A percentile compares a stretch with the other conserved stretches of the same genome.
These are phyloP conservation scores for Plasmodium berghei DNA, from an alignment of 169 alveolate species.

Conservation along the genomic window DNA sequence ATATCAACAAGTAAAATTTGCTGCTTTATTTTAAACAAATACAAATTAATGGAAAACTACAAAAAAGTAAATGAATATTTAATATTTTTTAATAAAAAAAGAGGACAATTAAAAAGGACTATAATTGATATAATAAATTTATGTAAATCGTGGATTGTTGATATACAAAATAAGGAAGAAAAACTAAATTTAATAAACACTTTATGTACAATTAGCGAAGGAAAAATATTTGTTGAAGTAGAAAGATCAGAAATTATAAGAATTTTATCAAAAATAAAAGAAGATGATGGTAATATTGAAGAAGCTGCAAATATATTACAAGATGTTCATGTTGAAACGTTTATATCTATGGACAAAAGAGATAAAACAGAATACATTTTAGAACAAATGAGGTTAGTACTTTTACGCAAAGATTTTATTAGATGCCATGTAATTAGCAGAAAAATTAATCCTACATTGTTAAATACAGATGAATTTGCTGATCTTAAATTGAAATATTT, in stretches of 20 bases:
- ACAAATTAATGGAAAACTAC: slow-evolving; percentile 78
- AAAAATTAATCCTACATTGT: slow-evolving; percentile 79
- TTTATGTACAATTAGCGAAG: slow-evolving; percentile 79
- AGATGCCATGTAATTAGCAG: slow-evolving; percentile 83
- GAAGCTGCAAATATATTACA: slow-evolving; percentile 83
- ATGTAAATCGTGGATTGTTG: slow-evolving; percentile 78
- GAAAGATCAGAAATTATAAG: slow-evolving; percentile 83
- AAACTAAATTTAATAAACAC: slow-evolving; percentile 78
- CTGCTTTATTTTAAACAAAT: slow-evolving; percentile 76
- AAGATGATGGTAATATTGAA: slow-evolving; percentile 80
- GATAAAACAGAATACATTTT: slow-evolving; percentile 81
- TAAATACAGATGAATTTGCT: slow-evolving; percentile 76
- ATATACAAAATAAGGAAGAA: slow-evolving; percentile 70
- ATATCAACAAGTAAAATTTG: slow-evolving; percentile 81
- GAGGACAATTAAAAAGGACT: slow-evolving; percentile 83
- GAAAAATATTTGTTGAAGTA: slow-evolving; percentile 84
- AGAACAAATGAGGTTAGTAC: slow-evolving; percentile 85
- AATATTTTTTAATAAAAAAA: slow-evolving; percentile 78
- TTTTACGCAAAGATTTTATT: slow-evolving; percentile 82
- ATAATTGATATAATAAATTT: slow-evolving; percentile 81
- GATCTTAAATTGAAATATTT: slow-evolving; percentile 76
- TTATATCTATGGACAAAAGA: slow-evolving; percentile 79
- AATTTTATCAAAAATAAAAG: slow-evolving; percentile 80
- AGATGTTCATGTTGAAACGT: slow-evolving; percentile 85
- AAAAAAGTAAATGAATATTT: slow-evolving; percentile 79